Evolutionary conservation across 1,284 basidiomycete genomes (phyloP), one percentile per base, ranked within the genome.

Genomic region (Microbotryum intermedium): DNA sequence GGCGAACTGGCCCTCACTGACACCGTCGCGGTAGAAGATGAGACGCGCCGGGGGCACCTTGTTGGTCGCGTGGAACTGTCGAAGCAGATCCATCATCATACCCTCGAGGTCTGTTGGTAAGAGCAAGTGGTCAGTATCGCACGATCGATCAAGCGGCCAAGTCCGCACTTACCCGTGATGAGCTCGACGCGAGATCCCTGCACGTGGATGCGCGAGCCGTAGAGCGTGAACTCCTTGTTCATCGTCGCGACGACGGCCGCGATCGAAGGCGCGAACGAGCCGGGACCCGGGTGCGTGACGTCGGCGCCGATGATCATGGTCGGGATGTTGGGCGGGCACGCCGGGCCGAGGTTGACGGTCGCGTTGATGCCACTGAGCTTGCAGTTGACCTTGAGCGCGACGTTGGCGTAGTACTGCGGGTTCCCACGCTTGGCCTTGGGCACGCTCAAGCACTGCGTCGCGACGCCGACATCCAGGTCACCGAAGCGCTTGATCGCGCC

Each of bases 221-320:
- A 89, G 64, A 87, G 84, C 0, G 81, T 81, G 69, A 79, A 86
- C n/a, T 77, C 69, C 3, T 59, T 60, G 66, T 89, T 87, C 30
- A 69, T 63, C 7, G 67, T 67, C 5, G 50, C 87, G 2, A 89
- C 87, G 10, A 89, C 84, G 1, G 87, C 87, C 1, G 87, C 86
- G 63, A 90, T 82, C 0, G 85, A 87, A 3, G 88, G 87, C 13
- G 57, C 2, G 84, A 86, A 13, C 83, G 83, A 61, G 77, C 79
- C 64, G 80, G 79, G 62, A 29, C 57, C 84, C 23, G 87, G 86
- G 74, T 89, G 87, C 1, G 87, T 88, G 21, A 90, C 87, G 69
- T 89, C 87, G 75, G 88, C 86, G 7, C 87, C 87, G 28, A 89
- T 81, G 34, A 88, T 73, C 84, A 89, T 89, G 0, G 86, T 88